Conservation (phyloP, 1,139 yeast genomes). For the Geotrichum phurueaensis region DNA sequence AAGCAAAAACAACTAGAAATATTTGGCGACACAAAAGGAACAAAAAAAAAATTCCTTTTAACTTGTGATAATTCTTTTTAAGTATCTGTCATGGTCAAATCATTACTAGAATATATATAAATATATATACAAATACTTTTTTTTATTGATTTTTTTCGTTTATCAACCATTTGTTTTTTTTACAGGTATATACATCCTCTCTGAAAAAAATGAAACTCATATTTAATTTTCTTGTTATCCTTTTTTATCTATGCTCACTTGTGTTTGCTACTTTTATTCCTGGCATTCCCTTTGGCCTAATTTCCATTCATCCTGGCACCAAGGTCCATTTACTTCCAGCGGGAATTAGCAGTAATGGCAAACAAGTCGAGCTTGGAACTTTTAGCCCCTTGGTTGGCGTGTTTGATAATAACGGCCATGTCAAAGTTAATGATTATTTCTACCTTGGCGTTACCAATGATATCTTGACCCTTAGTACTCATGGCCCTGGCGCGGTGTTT, state of each 20-base stretch:
- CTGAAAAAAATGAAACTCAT: slow-evolving; percentile 4
- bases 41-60: no score
- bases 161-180: not conserved
- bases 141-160: no score
- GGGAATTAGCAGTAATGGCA: not conserved
- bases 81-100: no score
- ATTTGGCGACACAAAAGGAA: no score
- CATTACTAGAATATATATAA: no score
- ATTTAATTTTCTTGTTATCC: not conserved
- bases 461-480: not conserved
- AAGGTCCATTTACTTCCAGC: not conserved
- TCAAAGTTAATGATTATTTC: not conserved
- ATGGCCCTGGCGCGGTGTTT: not conserved
- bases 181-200: not conserved
- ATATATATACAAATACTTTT: no score
- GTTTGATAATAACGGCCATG: slow-evolving; percentile 1
- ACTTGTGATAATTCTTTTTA: no score
- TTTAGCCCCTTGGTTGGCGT: not conserved
- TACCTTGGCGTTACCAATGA: not conserved
- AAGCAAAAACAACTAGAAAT: no score
- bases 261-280: not conserved
- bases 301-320: slow-evolving; percentile 9
- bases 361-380: not conserved
- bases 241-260: not conserved
- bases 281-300: slow-evolving; percentile 7